Percentiles rank a stretch among this genome's conserved stretches.
Conservation (phyloP, 805 yeast genomes). For the Wickerhamomyces silvicola region DNA sequence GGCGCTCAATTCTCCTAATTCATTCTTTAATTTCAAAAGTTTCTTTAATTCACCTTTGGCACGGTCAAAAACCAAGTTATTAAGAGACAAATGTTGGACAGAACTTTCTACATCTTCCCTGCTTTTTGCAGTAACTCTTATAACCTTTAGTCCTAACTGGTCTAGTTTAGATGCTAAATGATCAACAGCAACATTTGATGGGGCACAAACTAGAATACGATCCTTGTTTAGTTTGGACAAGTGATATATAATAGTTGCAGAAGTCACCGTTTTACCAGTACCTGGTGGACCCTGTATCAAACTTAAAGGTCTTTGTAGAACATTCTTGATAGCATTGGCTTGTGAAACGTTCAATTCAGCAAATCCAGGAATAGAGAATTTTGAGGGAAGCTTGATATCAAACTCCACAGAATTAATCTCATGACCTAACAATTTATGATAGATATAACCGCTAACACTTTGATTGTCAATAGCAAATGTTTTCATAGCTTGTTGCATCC, state of each 20-base stretch:
- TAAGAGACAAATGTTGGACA: constrained; percentile 52
- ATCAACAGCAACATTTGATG: constrained; percentile 93
- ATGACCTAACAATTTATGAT: constrained; percentile 75
- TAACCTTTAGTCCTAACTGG: constrained; percentile 67
- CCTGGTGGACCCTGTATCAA: constrained; percentile 96
- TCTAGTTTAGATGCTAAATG: constrained; percentile 74
- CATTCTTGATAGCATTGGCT: constrained; percentile 65
- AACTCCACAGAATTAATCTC: constrained; percentile 60
- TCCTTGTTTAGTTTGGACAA: constrained; percentile 54
- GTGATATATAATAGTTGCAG: constrained; percentile 82
- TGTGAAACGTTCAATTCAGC: constrained; percentile 74
- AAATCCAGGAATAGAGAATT: constrained; percentile 58
- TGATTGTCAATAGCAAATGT: constrained; percentile 62
- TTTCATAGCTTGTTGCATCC: constrained; percentile 78
- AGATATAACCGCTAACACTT: constrained; percentile 67
- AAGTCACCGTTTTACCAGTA: constrained; percentile 92
- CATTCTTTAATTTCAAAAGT: constrained; percentile 50
- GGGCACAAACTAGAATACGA: constrained; percentile 83
- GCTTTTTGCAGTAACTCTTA: constrained; percentile 67
- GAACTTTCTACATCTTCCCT: constrained; percentile 76
- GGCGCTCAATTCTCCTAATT: constrained; percentile 60
- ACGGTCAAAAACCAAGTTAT: constrained; percentile 38
- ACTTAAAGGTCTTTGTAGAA: constrained; percentile 64
- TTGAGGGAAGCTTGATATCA: constrained; percentile 53
- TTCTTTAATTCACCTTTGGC: constrained; percentile 56